A percentile compares a stretch with the other conserved stretches of the same genome.
Evolutionary conservation across 352 stramenopile species (phyloP).

Genomic region (Blastocystis sp.): DNA sequence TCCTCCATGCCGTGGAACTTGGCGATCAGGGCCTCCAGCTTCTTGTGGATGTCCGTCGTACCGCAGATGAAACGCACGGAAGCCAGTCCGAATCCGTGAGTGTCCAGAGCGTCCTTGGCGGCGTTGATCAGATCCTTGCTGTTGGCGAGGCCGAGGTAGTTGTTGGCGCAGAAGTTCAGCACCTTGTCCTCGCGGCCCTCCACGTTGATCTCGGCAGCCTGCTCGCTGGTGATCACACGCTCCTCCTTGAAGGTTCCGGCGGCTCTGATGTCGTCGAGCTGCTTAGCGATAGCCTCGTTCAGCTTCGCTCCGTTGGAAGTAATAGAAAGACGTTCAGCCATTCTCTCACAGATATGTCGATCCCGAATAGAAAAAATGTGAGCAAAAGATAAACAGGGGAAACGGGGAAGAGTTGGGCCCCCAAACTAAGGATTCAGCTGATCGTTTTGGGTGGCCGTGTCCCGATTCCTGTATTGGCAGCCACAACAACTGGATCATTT

Average conservation of each 20-base stretch:
- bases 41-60: conserved; percentile 87
- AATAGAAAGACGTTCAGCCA: conserved; percentile 62
- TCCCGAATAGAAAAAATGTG: too few relatives aligned
- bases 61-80: conserved; percentile 90
- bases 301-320: conserved; percentile 59
- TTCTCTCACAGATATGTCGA: background rate
- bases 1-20: conserved; percentile 89
- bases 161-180: conserved; percentile 68
- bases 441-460: too few relatives aligned
- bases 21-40: conserved; percentile 82
- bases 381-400: too few relatives aligned
- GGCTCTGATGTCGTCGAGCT: conserved; percentile 29
- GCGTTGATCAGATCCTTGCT: conserved; percentile 81
- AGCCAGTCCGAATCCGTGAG: conserved; percentile 84
- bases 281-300: conserved; percentile 34
- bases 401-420: too few relatives aligned
- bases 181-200: too few relatives aligned
- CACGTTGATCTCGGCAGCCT: conserved; percentile 74
- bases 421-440: too few relatives aligned
- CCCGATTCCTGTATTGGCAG: too few relatives aligned
- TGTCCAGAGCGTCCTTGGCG: conserved; percentile 80
- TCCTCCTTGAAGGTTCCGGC: conserved; percentile 75
- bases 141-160: conserved; percentile 87
- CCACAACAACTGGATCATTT: too few relatives aligned
- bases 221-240: conserved; percentile 83